Conservation (phyloP, 257 asterid species). For the Solanum arcanum region DNA sequence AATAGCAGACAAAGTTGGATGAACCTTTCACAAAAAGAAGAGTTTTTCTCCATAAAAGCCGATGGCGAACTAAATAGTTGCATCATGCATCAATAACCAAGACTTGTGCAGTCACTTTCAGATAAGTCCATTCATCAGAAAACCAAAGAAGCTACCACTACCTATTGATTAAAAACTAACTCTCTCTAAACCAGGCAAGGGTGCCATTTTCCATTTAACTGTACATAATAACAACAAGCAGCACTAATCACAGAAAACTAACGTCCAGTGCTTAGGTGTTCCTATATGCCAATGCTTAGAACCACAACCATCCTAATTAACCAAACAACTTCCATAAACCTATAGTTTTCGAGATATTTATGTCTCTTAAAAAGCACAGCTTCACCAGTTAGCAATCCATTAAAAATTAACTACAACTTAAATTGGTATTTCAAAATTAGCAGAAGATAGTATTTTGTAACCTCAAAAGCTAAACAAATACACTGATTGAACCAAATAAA, state of each 20-base stretch:
- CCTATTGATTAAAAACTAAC: neutral
- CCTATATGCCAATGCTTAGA: neutral
- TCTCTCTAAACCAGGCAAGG: neutral
- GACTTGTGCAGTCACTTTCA: neutral
- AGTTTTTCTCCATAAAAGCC: neutral
- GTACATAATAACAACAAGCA: neutral
- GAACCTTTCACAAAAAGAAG: neutral
- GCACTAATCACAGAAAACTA: neutral
- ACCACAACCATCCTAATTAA: neutral
- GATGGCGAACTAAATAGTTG: neutral
- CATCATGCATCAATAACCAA: neutral
- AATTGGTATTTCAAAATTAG: neutral
- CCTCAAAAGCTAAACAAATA: neutral
- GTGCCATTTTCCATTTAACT: neutral
- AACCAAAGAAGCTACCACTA: neutral
- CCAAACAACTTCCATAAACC: neutral
- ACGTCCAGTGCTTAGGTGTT: neutral
- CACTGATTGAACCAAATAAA: neutral
- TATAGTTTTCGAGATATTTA: neutral
- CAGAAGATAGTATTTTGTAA: neutral
- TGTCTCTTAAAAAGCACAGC: neutral
- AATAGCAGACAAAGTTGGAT: neutral
- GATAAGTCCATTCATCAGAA: neutral
- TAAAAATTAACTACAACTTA: neutral
- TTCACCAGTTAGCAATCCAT: neutral